These are phyloP conservation scores for Paramarasmius palmivorus DNA, from an alignment of 1,284 basidiomycete species.

Conservation along the genomic window DNA sequence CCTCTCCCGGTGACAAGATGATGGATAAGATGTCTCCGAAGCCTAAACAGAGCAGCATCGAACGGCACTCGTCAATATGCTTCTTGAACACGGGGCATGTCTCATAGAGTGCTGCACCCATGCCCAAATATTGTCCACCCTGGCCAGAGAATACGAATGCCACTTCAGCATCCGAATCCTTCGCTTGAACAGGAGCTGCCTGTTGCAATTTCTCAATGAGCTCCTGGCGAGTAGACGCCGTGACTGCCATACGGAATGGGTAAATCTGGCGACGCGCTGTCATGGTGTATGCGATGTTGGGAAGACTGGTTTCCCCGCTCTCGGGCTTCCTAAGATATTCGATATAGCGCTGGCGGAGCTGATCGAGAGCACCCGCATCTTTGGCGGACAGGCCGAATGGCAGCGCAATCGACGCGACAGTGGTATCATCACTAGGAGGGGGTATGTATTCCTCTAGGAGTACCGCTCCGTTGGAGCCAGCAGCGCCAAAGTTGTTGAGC, in stretches of 20 bases:
- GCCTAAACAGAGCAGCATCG: conserved; percentile 45
- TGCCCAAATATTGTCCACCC: conserved; percentile 64
- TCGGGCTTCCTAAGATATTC: conserved; percentile 39
- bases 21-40: conserved; percentile 51
- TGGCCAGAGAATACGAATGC: conserved; percentile 75
- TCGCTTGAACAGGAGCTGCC: conserved; percentile 30
- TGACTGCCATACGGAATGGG: conserved; percentile 49
- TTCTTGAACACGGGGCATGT: conserved; percentile 44
- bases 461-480: conserved; percentile 67
- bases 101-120: conserved; percentile 59
- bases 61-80: conserved; percentile 58
- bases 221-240: conserved; percentile 41
- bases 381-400: conserved; percentile 66
- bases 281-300: conserved; percentile 61
- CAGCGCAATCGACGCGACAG: conserved; percentile 18
- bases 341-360: conserved; percentile 47
- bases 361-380: conserved; percentile 43
- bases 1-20: conserved; percentile 29
- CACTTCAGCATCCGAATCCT: conserved; percentile 29
- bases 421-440: conserved; percentile 1
- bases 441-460: conserved; percentile 53
- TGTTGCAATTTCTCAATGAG: conserved; percentile 43
- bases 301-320: conserved; percentile 30
- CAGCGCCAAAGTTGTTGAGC: conserved; percentile 74
- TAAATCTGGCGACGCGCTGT: conserved; percentile 64